phyloP scores from a whole-genome alignment of 148 eudicot species.

The Cornus suecica region DNA sequence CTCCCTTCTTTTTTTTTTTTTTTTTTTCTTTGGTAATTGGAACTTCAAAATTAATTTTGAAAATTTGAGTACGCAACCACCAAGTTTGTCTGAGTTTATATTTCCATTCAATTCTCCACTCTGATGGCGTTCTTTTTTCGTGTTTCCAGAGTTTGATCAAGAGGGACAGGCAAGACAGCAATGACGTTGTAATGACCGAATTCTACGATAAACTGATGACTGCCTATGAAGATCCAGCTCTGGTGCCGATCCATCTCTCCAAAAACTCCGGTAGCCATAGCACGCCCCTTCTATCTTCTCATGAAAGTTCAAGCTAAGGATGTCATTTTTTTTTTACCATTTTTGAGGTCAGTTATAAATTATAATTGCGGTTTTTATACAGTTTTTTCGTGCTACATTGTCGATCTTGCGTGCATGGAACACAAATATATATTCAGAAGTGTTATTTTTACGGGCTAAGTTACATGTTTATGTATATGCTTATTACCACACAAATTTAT shows the following conservation, averaged over 20 bases:
- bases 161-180: constrained; percentile 54
- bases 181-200: constrained; percentile 45
- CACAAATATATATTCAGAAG: background rate
- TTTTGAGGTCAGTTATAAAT: background rate
- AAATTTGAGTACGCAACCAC: background rate
- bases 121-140: background rate
- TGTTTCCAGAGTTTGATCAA: constrained; percentile 45
- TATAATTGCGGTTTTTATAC: background rate
- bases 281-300: constrained; percentile 42
- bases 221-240: constrained; percentile 56
- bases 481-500: background rate
- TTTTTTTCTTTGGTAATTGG: background rate
- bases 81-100: background rate
- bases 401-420: background rate
- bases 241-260: constrained; percentile 34
- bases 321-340: background rate
- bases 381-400: background rate
- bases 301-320: constrained; percentile 4
- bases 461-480: background rate
- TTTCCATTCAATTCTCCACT: constrained; percentile 9
- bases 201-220: constrained; percentile 39
- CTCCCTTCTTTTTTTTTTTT: too few relatives aligned
- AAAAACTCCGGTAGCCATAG: constrained; percentile 22
- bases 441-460: background rate
- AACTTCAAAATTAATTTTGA: background rate